Evolutionary conservation across 169 alveolate genomes (phyloP).

Genomic region (Perkinsus marinus): DNA sequence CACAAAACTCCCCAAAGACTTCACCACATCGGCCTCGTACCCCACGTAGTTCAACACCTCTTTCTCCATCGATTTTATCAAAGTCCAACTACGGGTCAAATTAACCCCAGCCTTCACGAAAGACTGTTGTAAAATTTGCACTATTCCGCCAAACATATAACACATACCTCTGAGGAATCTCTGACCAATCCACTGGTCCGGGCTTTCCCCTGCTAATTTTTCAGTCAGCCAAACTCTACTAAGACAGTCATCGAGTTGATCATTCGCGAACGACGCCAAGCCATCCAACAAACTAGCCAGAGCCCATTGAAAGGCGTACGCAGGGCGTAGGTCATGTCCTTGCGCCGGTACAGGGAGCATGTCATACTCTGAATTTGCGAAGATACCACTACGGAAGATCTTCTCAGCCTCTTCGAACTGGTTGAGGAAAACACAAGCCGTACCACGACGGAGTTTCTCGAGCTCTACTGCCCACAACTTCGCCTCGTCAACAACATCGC

Average conservation of each 20-base stretch:
- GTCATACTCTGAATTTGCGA: background rate
- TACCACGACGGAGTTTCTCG: background rate
- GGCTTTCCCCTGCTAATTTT: background rate
- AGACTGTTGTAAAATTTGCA: background rate
- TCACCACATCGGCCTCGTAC: background rate
- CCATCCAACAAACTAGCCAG: background rate
- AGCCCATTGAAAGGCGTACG: background rate
- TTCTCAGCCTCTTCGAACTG: background rate
- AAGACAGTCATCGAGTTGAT: background rate
- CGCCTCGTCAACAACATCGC: background rate
- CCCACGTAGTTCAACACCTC: background rate
- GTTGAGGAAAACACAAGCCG: background rate
- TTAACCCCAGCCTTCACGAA: background rate
- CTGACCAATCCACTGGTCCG: background rate
- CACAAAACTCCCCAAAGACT: background rate
- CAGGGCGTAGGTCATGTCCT: background rate
- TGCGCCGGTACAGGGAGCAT: background rate
- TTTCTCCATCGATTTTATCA: background rate
- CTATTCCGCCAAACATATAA: background rate
- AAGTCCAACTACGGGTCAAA: background rate
- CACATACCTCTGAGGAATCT: background rate
- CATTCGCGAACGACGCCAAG: background rate
- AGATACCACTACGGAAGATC: background rate
- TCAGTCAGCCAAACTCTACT: background rate
- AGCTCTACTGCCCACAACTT: background rate